phyloP scores from a whole-genome alignment of 2,329 filamentous ascomycete species.

The Neonectria hederae region DNA sequence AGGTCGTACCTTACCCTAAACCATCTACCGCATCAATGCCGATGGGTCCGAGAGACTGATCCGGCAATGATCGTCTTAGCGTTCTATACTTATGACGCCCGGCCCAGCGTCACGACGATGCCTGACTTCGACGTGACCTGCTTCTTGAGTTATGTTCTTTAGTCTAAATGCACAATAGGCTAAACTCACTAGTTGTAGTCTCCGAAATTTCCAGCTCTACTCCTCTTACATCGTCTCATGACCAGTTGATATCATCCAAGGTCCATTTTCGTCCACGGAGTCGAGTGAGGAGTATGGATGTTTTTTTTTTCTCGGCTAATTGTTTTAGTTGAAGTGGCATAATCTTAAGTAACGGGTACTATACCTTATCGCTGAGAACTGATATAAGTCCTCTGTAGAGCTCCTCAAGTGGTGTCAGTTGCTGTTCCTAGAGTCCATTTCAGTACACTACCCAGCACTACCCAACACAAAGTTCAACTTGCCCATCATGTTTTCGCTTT shows the following conservation, averaged over 20 bases:
- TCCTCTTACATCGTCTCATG: not conserved
- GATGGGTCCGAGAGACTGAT: not conserved
- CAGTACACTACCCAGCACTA: not conserved
- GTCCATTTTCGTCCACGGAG: not conserved
- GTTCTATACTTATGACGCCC: not conserved
- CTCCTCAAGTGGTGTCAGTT: not conserved
- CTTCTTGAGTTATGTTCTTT: not conserved
- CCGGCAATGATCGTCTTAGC: not conserved
- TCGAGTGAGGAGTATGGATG: not conserved
- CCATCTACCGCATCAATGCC: not conserved
- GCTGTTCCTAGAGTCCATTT: no score
- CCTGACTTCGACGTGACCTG: not conserved
- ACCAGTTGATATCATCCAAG: not conserved
- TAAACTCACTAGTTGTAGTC: not conserved
- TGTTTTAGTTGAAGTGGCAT: not conserved
- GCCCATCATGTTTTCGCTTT: constrained; percentile 37
- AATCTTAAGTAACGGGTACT: not conserved
- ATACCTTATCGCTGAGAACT: not conserved
- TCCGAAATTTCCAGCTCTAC: not conserved
- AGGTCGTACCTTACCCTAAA: not conserved
- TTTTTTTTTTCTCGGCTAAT: not conserved
- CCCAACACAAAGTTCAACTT: no score
- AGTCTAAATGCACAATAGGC: not conserved
- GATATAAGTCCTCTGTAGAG: not conserved
- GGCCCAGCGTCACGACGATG: not conserved